These are phyloP conservation scores for Colletotrichum lindemuthianum DNA, from an alignment of 2,329 filamentous ascomycete species.

Conservation along the genomic window DNA sequence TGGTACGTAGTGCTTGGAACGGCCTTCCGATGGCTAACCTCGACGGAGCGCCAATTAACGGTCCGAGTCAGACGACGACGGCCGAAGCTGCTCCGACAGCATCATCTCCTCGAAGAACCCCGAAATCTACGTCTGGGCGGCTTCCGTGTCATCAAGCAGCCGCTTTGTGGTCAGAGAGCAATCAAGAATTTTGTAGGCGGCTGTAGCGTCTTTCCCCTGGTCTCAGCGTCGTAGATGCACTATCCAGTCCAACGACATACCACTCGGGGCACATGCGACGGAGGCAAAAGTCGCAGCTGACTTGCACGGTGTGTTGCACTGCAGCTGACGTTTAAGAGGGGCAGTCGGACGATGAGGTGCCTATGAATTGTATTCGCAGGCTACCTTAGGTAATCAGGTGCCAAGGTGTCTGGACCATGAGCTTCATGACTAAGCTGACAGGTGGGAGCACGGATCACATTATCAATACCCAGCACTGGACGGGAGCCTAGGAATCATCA, in stretches of 20 bases:
- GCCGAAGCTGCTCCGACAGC: too few species aligned
- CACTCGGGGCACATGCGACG: slow-evolving; percentile 16
- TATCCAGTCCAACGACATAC: background rate
- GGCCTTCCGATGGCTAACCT: slow-evolving; percentile 8
- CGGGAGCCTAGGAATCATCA: too few species aligned
- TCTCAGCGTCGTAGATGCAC: slow-evolving; percentile 22
- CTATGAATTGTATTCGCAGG: background rate
- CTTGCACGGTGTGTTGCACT: slow-evolving; percentile 14
- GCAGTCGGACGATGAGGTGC: background rate
- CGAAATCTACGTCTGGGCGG: too few species aligned
- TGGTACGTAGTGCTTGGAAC: too few species aligned
- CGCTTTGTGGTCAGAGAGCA: too few species aligned
- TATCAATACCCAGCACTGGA: too few species aligned
- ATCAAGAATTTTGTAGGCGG: background rate
- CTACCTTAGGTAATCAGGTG: slow-evolving; percentile 9
- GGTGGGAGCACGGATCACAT: too few species aligned
- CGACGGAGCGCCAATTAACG: slow-evolving; percentile 25
- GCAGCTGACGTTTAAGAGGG: background rate
- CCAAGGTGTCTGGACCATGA: background rate
- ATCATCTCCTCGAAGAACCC: too few species aligned
- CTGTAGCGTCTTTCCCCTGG: slow-evolving; percentile 12
- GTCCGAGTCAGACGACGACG: slow-evolving; percentile 16
- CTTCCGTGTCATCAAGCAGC: too few species aligned
- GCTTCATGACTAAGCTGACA: too few species aligned
- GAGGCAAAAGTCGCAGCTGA: slow-evolving; percentile 18